phyloP scores from a whole-genome alignment of 2,329 filamentous ascomycete genomes.

The Aureobasidium mangrovei region DNA sequence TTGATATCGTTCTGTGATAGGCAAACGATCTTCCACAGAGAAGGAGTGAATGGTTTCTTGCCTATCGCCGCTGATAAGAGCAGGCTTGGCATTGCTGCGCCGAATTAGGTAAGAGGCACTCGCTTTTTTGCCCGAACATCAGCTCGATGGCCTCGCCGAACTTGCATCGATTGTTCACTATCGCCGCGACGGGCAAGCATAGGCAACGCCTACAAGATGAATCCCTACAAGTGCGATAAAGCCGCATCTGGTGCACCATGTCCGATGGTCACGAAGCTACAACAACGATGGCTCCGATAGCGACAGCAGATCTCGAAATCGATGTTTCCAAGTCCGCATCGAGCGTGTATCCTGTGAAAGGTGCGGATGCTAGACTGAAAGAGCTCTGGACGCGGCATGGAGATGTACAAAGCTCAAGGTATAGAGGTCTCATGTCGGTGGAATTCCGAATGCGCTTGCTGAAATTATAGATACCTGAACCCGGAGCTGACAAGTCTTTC shows the following conservation, averaged over 20 bases:
- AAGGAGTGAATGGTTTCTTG: not conserved
- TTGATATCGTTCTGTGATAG: not conserved
- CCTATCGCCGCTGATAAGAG: not conserved
- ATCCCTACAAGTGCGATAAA: not conserved
- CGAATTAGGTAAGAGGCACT: not conserved
- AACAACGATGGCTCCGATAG: not conserved
- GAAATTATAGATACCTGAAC: conserved; percentile 21
- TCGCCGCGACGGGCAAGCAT: not conserved
- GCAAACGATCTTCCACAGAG: not conserved
- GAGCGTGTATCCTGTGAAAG: conserved; percentile 21
- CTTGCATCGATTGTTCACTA: not conserved
- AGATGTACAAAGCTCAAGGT: conserved; percentile 20
- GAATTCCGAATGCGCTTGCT: no score
- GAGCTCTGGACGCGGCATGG: conserved; percentile 28
- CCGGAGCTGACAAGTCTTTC: conserved; percentile 23
- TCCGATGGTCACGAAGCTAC: not conserved
- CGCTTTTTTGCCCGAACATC: not conserved
- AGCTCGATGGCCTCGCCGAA: not conserved
- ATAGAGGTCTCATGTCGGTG: not conserved
- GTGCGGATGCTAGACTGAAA: conserved; percentile 20
- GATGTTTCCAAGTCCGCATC: conserved; percentile 15
- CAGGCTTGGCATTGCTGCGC: not conserved
- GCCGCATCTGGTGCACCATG: not conserved
- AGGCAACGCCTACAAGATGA: not conserved
- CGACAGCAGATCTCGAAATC: not conserved